A percentile compares a stretch with the other conserved stretches of the same genome.
phyloP scores from a whole-genome alignment of 805 yeast species.

The Wickerhamiella shivajii region DNA sequence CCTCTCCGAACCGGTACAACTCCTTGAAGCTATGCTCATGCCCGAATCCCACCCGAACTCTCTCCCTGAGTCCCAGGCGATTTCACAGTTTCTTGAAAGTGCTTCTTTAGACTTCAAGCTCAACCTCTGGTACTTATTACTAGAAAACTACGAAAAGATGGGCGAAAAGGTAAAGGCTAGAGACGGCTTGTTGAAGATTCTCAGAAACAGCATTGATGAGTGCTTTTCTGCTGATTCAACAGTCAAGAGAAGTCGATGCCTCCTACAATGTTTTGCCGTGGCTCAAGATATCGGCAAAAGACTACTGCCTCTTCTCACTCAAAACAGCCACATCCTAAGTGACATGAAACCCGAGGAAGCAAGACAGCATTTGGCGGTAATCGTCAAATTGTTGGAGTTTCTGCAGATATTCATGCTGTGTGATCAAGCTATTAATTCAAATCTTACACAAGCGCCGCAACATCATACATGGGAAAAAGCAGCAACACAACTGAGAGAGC shows the following conservation, averaged over 20 bases:
- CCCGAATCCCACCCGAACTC: slow-evolving; percentile 15
- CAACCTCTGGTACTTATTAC: slow-evolving; percentile 60
- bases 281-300: slow-evolving; percentile 35
- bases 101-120: slow-evolving; percentile 55
- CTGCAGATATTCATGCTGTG: slow-evolving; percentile 24
- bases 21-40: slow-evolving; percentile 26
- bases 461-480: slow-evolving; percentile 23
- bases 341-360: slow-evolving; percentile 9
- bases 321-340: slow-evolving; percentile 12
- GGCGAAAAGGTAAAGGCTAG: slow-evolving; percentile 35
- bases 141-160: slow-evolving; percentile 36
- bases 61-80: slow-evolving; percentile 32
- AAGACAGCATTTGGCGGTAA: slow-evolving; percentile 9
- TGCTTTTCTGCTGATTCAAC: slow-evolving; percentile 20
- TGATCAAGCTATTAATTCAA: slow-evolving; percentile 25
- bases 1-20: slow-evolving; percentile 8
- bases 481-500: slow-evolving; percentile 19
- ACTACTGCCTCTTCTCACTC: slow-evolving; percentile 16
- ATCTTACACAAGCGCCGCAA: slow-evolving; percentile 20
- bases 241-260: slow-evolving; percentile 27
- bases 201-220: slow-evolving; percentile 32
- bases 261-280: slow-evolving; percentile 39
- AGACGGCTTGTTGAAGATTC: slow-evolving; percentile 29
- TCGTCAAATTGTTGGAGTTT: slow-evolving; percentile 22
- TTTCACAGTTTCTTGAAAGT: slow-evolving; percentile 42